Conservation (phyloP, 441 rosid species). For the Euphorbia celastroides region DNA sequence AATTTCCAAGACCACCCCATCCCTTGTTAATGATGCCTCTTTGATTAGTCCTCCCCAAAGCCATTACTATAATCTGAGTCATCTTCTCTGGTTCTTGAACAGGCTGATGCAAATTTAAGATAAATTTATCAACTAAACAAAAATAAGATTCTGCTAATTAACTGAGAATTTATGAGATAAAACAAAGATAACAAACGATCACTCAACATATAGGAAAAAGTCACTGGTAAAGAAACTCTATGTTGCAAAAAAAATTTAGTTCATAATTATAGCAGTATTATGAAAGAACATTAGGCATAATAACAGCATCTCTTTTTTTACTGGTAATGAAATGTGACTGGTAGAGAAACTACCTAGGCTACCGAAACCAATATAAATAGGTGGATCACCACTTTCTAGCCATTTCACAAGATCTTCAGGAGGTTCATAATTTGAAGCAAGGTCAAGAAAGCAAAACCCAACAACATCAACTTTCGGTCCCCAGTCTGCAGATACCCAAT, state of each 20-base stretch:
- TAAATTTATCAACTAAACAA: background rate
- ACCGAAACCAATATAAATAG: slow-evolving; percentile 96
- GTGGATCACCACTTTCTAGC: slow-evolving; percentile 77
- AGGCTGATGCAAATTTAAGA: slow-evolving; percentile 43
- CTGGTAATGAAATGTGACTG: background rate
- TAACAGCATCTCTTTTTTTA: background rate
- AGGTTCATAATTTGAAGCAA: slow-evolving; percentile 94
- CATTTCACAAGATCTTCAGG: slow-evolving; percentile 75
- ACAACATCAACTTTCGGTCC: slow-evolving; percentile 95
- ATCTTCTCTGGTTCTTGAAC: slow-evolving; percentile 86
- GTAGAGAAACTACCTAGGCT: slow-evolving; percentile 78
- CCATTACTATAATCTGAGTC: slow-evolving; percentile 78
- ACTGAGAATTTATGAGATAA: background rate
- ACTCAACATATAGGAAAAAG: background rate
- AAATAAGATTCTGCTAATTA: background rate
- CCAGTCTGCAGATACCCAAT: slow-evolving; percentile 58
- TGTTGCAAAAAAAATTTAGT: too few relatives aligned
- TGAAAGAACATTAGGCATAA: background rate
- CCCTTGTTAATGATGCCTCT: slow-evolving; percentile 98
- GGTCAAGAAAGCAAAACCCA: slow-evolving; percentile 98
- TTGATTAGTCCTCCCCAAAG: slow-evolving; percentile 74
- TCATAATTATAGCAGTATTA: background rate
- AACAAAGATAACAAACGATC: background rate
- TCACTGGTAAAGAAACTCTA: too few relatives aligned
- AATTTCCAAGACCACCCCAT: slow-evolving; percentile 96